Evolutionary conservation across 2,329 filamentous ascomycete genomes (phyloP), one percentile per base, ranked within the genome.

Genomic region (Penicillium sp.): DNA sequence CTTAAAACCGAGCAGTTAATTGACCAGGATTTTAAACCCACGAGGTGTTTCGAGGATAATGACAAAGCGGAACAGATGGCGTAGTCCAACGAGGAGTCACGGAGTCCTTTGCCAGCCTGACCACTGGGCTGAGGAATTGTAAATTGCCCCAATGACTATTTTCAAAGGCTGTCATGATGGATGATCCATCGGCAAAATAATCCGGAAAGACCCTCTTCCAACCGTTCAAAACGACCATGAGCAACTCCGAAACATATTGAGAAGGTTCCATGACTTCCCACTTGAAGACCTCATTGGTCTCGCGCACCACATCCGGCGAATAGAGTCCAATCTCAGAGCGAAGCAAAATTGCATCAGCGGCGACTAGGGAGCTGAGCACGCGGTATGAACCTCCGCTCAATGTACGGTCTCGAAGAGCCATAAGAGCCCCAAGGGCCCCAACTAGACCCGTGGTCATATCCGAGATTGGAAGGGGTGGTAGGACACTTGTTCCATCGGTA

Each of bases 161-260:
- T 6, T 24, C 24, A 5, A 24, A 24, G 4, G 6, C 24, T 6
- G 24, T 24, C 24, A 24, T 24, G 24, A 24, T 24, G 24, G 24
- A 24, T 1, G 24, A 24, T 24, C 24, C 24, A 24, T 24, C 24
- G 6, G 24, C 57, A 19, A 65, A 57, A 31, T 60, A 60, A 27
- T 60, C 29, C 8, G 63, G 63, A 19, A 63, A 52, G 13, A 45
- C 57, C 19, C 47, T 56, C 43, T 64, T 63, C 68, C 68, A 70
- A 10, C 63, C 65, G 55, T 67, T 57, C 39, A 69, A 49, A 22
- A 68, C 67, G 10, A 58, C 46, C 9, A 65, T 10, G 44, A 70
- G 53, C 19, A 70, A 58, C 44, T 70, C 68, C 8, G 57, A 53
- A 16, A 69, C 68, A 49, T 61, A 69, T 26, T 68, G 62, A 60